Evolutionary conservation across 768 basidiomycete genomes (phyloP), one percentile per base, ranked within the genome.

Genomic region (Collybia nuda): DNA sequence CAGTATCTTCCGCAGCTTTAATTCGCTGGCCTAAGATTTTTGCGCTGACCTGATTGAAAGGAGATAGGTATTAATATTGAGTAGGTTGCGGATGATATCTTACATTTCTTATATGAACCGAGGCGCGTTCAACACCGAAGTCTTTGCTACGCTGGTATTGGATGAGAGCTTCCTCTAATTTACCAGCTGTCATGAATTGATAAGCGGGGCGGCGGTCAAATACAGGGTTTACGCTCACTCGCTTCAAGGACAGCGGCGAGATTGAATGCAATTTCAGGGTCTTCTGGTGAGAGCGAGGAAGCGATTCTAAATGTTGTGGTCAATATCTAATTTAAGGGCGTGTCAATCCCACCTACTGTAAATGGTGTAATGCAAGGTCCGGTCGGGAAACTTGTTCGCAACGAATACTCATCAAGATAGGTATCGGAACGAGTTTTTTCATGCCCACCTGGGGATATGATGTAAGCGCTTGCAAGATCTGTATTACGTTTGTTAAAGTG

Each of bases 261-360:
- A 72, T 94, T 94, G 77, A 93, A 94, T 14, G 89, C 85, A 62
- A 93, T 91, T 66, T 94, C 92, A 65, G 88, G 85, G 74, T 94
- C 92, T 66, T 91, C 88, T 40, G 92, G 92, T 52, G 86, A 80
- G 58, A 94, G 79, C n/a, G 85, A 83, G 39, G 84, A 77, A 43
- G 92, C 92, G 64, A 88, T 84, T 58, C 92, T 94, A 44, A 23
- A 69, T 52, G 63, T 62, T 55, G 60, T 63, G 62, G 52, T 68
- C 49, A 69, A 62, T 56, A 54, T 44, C 56, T 61, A 39, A 57
- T 66, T 62, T 61, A 58, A 62, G 62, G 52, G 53, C 47, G 59
- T 57, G 56, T 52, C 55, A 51, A 59, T 55, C 56, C 19, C 43
- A 73, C 77, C 56, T 75, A 84, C 91, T 82, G 78, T 58, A 93